Evolutionary conservation across 371 early-diverging fungal species (phyloP).

Genomic region (Syncephalastrum sp.): DNA sequence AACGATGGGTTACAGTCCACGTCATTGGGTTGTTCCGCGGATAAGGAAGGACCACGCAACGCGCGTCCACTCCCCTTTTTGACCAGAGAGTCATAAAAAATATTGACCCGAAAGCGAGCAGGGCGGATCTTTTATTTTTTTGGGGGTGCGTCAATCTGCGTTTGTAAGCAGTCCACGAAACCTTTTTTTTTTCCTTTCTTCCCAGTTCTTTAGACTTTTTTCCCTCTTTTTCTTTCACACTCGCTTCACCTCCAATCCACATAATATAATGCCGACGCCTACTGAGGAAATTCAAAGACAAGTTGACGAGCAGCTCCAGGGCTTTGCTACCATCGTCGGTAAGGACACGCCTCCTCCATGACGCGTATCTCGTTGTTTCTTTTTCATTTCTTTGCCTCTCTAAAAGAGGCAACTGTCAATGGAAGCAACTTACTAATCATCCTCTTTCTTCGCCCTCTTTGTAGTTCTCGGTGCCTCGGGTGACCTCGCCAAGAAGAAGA

Average conservation of each 20-base stretch:
- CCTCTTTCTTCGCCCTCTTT: background rate
- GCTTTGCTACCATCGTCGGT: slow-evolving; percentile 55
- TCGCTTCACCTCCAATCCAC: background rate
- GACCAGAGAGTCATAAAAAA: no score
- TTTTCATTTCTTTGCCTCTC: no score
- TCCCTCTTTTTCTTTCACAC: slow-evolving; percentile 2
- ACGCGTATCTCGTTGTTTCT: no score
- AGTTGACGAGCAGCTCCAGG: slow-evolving; percentile 37
- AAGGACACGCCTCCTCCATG: slow-evolving; percentile 16
- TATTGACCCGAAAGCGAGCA: no score
- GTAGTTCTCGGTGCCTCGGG: slow-evolving; percentile 88
- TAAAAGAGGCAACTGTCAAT: no score
- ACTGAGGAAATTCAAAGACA: slow-evolving; percentile 41
- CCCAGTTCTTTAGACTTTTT: slow-evolving; percentile 8
- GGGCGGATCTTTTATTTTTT: no score
- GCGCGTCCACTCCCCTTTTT: no score
- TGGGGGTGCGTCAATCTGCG: no score
- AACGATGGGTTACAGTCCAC: no score
- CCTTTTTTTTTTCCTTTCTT: slow-evolving; percentile 9
- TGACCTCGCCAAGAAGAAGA: slow-evolving; percentile 96
- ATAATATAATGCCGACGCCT: slow-evolving; percentile 25
- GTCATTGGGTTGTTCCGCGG: no score
- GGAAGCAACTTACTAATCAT: no score
- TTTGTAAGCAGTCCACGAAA: slow-evolving; percentile 16
- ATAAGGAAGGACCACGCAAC: no score